phyloP scores from a whole-genome alignment of 2,329 filamentous ascomycete genomes.

The Penicillium occitanis region DNA sequence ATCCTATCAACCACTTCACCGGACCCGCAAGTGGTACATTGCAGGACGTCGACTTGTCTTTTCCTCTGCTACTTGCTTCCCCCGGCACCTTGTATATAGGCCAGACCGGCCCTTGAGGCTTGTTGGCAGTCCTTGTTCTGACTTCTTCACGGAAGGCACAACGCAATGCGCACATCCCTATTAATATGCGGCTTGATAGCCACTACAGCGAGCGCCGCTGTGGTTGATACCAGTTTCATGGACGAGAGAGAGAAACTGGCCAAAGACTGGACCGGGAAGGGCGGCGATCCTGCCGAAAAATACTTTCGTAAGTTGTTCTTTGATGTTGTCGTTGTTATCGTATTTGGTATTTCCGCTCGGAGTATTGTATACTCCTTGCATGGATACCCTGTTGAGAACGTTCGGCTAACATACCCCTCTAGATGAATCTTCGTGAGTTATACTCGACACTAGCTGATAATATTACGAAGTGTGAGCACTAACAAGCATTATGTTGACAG shows the following conservation, averaged over 20 bases:
- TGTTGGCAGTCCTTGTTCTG: background rate
- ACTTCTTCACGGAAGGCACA: background rate
- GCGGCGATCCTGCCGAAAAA: constrained; percentile 45
- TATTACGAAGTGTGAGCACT: background rate
- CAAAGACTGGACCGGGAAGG: constrained; percentile 42
- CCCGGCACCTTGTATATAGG: background rate
- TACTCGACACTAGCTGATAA: background rate
- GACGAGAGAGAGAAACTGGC: constrained; percentile 44
- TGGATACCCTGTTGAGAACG: background rate
- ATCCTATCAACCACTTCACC: background rate
- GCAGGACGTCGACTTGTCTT: background rate
- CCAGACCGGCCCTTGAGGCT: background rate
- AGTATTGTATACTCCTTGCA: background rate
- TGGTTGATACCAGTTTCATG: constrained; percentile 44
- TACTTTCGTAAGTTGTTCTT: constrained; percentile 49
- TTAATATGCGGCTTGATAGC: constrained; percentile 14
- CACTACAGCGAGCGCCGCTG: constrained; percentile 3
- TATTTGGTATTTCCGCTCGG: background rate
- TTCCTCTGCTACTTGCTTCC: background rate
- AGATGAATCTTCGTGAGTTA: constrained; percentile 48
- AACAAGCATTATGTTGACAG: constrained; percentile 26
- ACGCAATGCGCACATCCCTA: constrained; percentile 5
- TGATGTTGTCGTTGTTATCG: background rate
- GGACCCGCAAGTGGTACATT: background rate
- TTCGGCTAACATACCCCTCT: constrained; percentile 15